Base-by-base conservation (phyloP, 108 stramenopile genomes). In the Parietichytrium sp. region DNA sequence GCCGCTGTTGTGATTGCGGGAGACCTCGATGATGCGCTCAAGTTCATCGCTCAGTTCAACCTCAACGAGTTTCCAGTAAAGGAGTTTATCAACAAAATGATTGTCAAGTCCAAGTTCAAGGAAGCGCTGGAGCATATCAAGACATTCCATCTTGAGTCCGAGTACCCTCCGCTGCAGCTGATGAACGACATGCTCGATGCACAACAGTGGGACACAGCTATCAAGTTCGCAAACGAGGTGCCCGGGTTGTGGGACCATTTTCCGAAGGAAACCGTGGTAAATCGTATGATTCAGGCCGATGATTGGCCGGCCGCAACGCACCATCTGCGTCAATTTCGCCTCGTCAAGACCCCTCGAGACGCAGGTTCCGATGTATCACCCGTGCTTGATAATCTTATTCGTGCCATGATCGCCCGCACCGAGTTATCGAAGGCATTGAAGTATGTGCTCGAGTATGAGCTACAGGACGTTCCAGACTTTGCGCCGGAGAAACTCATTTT, bases 101-200 rank as follows among this genome's bases (percentile, higher is more conserved):
- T 72, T 25, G 61, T 42, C 61, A 72, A 72, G 61, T 72, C 61
- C 16, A 33, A 72, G 61, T 72, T 72, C 61, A 72, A 72, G 61
- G 38, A 47, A 42, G 61, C 61, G 10, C 61, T 72, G 20, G 61
- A 72, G 61, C 61, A 72, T 25, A 72, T 72, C 2, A 72, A 72
- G 20, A 33, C 38, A 33, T 72, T 72, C 33, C 38, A 42, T 42
- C 45, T 72, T n/a, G 61, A 72, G 20, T 42, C 61, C 15, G 61
- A 72, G 61, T 72, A 45, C 20, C 61, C 61, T 25, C 61, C 61
- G 1, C 2, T 72, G 61, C 38, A 72, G 61, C 61, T 72, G 15
- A 72, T 72, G 61, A 72, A 72, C 61, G 61, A 42, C 33, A 72
- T 72, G 61, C 42, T 72, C 38, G 61, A 72, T 42, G 61, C 61